Base-by-base conservation (phyloP, 2,329 filamentous ascomycete genomes). In the Ambrosiella xylebori region DNA sequence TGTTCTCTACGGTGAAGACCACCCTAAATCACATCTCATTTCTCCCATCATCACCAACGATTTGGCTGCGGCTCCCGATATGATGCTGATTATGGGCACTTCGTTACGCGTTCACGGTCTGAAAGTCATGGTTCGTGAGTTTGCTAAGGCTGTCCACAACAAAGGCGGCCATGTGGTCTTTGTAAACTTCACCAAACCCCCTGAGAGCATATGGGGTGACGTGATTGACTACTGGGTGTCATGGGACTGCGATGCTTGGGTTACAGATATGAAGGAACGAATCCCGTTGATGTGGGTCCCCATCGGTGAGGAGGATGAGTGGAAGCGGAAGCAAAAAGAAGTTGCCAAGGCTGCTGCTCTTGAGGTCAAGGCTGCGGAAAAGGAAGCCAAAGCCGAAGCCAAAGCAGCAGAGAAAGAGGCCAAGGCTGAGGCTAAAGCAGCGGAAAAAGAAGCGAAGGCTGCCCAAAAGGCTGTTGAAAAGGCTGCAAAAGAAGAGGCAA, bases 221-320 rank as follows among this genome's bases (percentile, higher is more conserved):
- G 71, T 86, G 0, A 83, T 88, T 57, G 84, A 88, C 68, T 85
- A 82, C 61, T 86, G 83, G 79, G 76, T 88, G 0, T 76, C 84
- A 62, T 86, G 82, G 82, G 84, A 87, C 64, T 87, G 84, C 61
- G 84, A 88, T 63, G 79, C 79, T 3, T 88, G 84, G 84, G 82
- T 87, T 0, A 68, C 74, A 8, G 81, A 86, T 64, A 66, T 87
- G 57, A 79, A 77, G 61, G 68, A 70, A 55, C 76, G 78, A 57
- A 75, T 82, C 58, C 77, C 80, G 1, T 74, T 76, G 53, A 70
- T 85, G 3, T 85, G 81, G 80, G 68, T 78, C 59, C 74, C 75
- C 0, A 73, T 74, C 0, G 72, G 71, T 0, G 67, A 71, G 5
- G 67, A 70, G 27, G 73, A 75, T 53, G 73, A 71, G 58, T 68